Evolutionary conservation across 2,329 filamentous ascomycete species (phyloP).

Genomic region (Talaromyces sp.): DNA sequence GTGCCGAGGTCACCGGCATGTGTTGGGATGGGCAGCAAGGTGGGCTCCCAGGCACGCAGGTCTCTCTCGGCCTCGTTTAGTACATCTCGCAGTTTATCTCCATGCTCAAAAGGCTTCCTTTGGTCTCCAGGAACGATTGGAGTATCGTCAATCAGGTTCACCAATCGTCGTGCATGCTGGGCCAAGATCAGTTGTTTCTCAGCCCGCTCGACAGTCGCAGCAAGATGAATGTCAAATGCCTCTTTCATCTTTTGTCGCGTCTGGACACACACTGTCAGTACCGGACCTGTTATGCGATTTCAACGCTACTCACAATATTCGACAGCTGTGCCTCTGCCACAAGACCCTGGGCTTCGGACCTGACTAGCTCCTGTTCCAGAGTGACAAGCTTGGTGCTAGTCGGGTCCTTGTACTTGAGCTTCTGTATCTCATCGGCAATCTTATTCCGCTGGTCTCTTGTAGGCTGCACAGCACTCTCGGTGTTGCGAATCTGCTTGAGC

Average conservation of each 20-base stretch:
- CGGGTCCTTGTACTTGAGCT: slow-evolving; percentile 87
- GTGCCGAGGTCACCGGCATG: slow-evolving; percentile 43
- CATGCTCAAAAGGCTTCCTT: slow-evolving; percentile 61
- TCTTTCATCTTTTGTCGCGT: slow-evolving; percentile 96
- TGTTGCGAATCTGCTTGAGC: slow-evolving; percentile 91
- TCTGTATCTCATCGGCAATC: slow-evolving; percentile 86
- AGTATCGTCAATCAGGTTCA: slow-evolving; percentile 81
- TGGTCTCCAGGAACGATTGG: slow-evolving; percentile 82
- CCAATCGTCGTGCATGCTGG: slow-evolving; percentile 76
- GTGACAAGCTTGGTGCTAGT: slow-evolving; percentile 73
- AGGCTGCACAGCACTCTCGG: slow-evolving; percentile 90
- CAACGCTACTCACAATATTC: slow-evolving; percentile 65
- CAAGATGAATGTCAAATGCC: slow-evolving; percentile 81
- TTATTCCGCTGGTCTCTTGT: slow-evolving; percentile 81
- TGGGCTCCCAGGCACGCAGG: slow-evolving; percentile 65
- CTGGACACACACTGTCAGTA: slow-evolving; percentile 42
- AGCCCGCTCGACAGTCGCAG: slow-evolving; percentile 86
- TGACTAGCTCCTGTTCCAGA: slow-evolving; percentile 91
- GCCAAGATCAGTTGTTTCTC: slow-evolving; percentile 96
- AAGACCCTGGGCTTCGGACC: slow-evolving; percentile 90
- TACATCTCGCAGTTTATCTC: slow-evolving; percentile 68
- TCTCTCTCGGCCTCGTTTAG: slow-evolving; percentile 91
- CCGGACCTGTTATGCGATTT: background rate
- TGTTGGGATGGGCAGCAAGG: slow-evolving; percentile 49
- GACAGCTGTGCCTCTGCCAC: slow-evolving; percentile 95